Base-by-base conservation (phyloP, 345 rosid genomes). In the Lumnitzera littorea region DNA sequence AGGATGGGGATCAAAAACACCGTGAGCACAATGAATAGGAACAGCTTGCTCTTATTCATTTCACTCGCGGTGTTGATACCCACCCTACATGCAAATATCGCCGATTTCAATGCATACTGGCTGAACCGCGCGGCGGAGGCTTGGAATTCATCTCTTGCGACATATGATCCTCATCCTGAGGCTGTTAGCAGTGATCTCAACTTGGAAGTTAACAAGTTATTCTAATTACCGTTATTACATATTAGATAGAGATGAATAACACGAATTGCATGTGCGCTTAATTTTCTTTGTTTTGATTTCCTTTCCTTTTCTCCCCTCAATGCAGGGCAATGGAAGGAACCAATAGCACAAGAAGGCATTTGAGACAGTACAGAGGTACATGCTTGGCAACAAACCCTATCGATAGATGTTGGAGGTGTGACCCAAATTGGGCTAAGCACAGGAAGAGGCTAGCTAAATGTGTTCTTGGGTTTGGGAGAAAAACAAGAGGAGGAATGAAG, bases 401-500 rank as follows among this genome's bases (percentile, higher is more conserved):
- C 12, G 96, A 91, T 64, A 68, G 78, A 61, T 89, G 98, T 59
- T 91, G 92, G 96, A 78, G 98, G 46, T 91, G 98, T 64, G 72
- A 72, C 52, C 17, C 68, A 0, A 66, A 82, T 25, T 91, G 98
- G 96, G 81, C 74, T 2, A 56, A 46, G 10, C 60, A 84, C 63
- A 80, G 96, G 27, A 66, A 77, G 74, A 82, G 51, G 69, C 75
- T 91, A 3, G 85, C 74, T 11, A 71, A 62, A 0, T 89, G 96
- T 4, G 91, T 52, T 13, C 80, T 81, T 0, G 98, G 98, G 2
- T 91, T 91, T 3, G 96, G 82, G 20, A 78, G 70, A 41, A 74
- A 54, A 17, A 76, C 91, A 2, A 74, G 67, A 0, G 98, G 96
- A 96, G 98, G 2, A 74, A 74, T 20, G 67, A 51, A 15, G 0